Conservation (phyloP, 352 stramenopile genomes). For the Phytophthora hybrid region DNA sequence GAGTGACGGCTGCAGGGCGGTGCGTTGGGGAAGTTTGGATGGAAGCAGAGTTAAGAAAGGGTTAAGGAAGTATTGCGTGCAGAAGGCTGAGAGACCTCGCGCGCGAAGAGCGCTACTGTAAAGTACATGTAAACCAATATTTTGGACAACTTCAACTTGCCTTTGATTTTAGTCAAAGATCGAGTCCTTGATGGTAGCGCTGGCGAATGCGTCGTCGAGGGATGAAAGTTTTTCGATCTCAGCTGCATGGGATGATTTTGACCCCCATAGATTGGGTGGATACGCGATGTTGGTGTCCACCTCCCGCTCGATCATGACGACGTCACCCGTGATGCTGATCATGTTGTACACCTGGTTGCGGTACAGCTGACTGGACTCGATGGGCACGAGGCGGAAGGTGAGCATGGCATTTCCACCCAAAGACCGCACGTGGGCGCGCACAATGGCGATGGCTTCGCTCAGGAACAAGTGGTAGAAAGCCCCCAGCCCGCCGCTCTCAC, state of each 20-base stretch:
- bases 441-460: conserved; percentile 88
- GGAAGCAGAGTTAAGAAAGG: no score
- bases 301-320: conserved; percentile 82
- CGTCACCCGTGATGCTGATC: conserved; percentile 91
- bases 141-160: conserved; percentile 3
- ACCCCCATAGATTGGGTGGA: conserved; percentile 38
- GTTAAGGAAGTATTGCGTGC: no score
- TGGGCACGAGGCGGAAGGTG: conserved; percentile 86
- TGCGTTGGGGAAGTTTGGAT: no score
- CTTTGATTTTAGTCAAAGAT: conserved; percentile 7
- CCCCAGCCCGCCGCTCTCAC: conserved; percentile 84
- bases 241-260: conserved; percentile 37
- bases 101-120: no score
- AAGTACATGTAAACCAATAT: no score
- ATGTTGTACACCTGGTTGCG: conserved; percentile 94
- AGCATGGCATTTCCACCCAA: conserved; percentile 89
- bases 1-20: no score
- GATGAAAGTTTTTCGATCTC: conserved; percentile 25
- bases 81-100: no score
- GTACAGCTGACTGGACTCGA: conserved; percentile 89
- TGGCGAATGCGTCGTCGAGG: conserved; percentile 29
- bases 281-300: conserved; percentile 44
- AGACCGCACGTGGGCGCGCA: conserved; percentile 84
- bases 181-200: conserved; percentile 10
- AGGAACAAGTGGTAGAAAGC: conserved; percentile 91